Base-by-base conservation (phyloP, 2,329 filamentous ascomycete genomes). In the Stromatinia cepivora region DNA sequence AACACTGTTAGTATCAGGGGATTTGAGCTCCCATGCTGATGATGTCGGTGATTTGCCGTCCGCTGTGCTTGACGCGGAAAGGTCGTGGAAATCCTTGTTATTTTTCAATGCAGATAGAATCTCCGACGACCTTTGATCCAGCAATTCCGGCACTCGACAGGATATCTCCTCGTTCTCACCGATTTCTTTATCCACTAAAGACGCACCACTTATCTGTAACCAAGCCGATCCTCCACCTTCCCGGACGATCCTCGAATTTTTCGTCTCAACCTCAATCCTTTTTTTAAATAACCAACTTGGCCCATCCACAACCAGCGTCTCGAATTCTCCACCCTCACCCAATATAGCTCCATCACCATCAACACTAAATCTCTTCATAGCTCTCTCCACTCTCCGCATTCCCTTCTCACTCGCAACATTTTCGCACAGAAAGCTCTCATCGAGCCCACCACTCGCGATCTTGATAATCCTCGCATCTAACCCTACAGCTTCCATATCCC, bases 261-360 rank as follows among this genome's bases (percentile, higher is more conserved):
- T 79, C 2, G 87, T 84, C 0, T 81, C 81, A 45, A 97, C 82
- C 54, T 83, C 81, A 71, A 98, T 90, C 65, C 84, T 86, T 73
- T 84, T 86, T 80, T 86, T 90, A 85, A 95, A 97, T 70, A 97
- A 79, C 63, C 82, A 81, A 0, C 77, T 75, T 11, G 94, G 94
- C 15, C 94, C 95, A 79, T 93, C 88, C 48, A 98, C 77, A 57
- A 95, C 93, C 66, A 98, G 82, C 42, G 93, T 98, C 84, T 98
- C 95, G 79, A 96, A 98, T 82, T 98, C 95, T 4, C 95, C 95
- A 8, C 95, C 95, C 79, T 98, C 95, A 0, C 95, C 95, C 25
- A 98, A 81, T 13, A 94, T 87, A 11, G 92, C 91, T 0, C 92
- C 93, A 72, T 84, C 81, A 71, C 86, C 82, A 76, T 81, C 82